Percentiles rank a stretch among this genome's conserved stretches.
Evolutionary conservation across 805 yeast genomes (phyloP).

Genomic region (Pichia gijzeniarum): DNA sequence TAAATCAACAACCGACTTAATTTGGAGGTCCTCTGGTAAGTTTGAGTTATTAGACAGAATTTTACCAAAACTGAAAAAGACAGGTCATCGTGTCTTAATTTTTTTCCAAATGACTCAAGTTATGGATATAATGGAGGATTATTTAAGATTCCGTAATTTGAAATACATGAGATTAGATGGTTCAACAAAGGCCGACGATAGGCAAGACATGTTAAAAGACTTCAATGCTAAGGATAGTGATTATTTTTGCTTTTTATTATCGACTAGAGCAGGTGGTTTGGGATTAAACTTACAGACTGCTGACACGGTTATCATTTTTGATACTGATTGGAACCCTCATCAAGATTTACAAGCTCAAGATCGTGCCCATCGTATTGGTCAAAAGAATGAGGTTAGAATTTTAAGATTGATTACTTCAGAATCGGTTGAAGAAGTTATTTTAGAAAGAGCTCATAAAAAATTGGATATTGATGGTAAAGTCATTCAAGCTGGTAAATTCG

Average conservation of each 20-base stretch:
- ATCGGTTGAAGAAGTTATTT: slow-evolving; percentile 76
- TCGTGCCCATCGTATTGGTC: slow-evolving; percentile 87
- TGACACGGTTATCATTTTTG: slow-evolving; percentile 80
- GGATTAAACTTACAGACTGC: slow-evolving; percentile 85
- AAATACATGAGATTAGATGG: slow-evolving; percentile 78
- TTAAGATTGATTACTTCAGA: slow-evolving; percentile 74
- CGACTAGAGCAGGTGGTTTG: slow-evolving; percentile 87
- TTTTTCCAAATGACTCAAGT: slow-evolving; percentile 88
- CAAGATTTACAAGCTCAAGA: slow-evolving; percentile 90
- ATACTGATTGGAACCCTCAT: slow-evolving; percentile 89
- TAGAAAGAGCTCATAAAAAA: slow-evolving; percentile 78
- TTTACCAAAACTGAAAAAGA: slow-evolving; percentile 64
- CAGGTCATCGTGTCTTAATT: slow-evolving; percentile 74
- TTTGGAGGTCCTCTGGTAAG: slow-evolving; percentile 77
- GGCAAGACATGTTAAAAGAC: slow-evolving; percentile 64
- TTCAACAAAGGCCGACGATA: slow-evolving; percentile 76
- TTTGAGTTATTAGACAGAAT: slow-evolving; percentile 72
- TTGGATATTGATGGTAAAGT: slow-evolving; percentile 85
- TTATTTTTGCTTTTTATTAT: slow-evolving; percentile 69
- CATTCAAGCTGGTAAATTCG: slow-evolving; percentile 87
- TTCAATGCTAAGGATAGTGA: slow-evolving; percentile 75
- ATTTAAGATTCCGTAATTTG: slow-evolving; percentile 56
- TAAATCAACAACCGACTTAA: slow-evolving; percentile 53
- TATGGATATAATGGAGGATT: slow-evolving; percentile 88
- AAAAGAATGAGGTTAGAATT: slow-evolving; percentile 80